These are phyloP conservation scores for Suhomyces emberorum DNA, from an alignment of 805 yeast genomes.

Conservation along the genomic window DNA sequence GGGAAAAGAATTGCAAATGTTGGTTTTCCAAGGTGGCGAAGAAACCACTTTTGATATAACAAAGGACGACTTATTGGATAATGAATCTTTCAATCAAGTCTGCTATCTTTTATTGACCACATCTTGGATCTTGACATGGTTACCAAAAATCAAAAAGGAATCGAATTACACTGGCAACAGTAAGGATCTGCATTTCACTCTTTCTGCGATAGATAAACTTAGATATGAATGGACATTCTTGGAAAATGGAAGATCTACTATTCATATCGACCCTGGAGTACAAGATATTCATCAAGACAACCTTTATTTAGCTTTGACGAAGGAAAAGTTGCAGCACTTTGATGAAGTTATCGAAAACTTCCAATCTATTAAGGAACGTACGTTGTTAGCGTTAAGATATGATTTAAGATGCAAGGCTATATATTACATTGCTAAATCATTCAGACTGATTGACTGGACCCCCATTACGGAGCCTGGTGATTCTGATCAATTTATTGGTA, in stretches of 20 bases:
- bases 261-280: constrained; percentile 11
- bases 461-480: constrained; percentile 55
- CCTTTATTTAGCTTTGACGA: constrained; percentile 32
- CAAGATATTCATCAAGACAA: constrained; percentile 21
- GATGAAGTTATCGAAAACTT: constrained; percentile 33
- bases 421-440: constrained; percentile 49
- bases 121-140: constrained; percentile 57
- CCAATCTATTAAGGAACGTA: constrained; percentile 32
- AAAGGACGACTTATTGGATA: constrained; percentile 54
- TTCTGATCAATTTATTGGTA: constrained; percentile 52
- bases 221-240: constrained; percentile 41
- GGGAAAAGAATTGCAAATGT: constrained; percentile 24
- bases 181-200: constrained; percentile 9
- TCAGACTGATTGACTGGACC: constrained; percentile 48
- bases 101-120: constrained; percentile 53
- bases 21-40: constrained; percentile 20
- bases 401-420: constrained; percentile 55
- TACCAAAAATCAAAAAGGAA: constrained; percentile 49
- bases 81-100: constrained; percentile 47
- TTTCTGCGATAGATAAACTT: constrained; percentile 29
- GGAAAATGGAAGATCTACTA: constrained; percentile 34
- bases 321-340: constrained; percentile 31
- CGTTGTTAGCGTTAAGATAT: constrained; percentile 50
- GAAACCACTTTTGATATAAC: constrained; percentile 29
- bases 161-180: constrained; percentile 21